Conservation (phyloP, 2,329 filamentous ascomycete genomes). For the Rutstroemia sp. region DNA sequence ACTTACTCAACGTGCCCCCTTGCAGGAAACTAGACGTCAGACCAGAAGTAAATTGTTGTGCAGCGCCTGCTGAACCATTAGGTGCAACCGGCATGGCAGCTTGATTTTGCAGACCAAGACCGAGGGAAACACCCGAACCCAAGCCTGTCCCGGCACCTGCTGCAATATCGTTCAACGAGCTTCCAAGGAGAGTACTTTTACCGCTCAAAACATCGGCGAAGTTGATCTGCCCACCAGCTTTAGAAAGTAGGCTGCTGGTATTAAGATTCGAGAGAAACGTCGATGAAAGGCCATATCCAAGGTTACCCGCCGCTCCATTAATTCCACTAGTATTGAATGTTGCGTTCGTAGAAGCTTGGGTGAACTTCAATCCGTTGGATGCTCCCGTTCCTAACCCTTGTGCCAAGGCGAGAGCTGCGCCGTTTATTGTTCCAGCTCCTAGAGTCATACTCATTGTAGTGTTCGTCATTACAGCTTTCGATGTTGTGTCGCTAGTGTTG, state of each 20-base stretch:
- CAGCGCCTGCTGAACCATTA: not conserved
- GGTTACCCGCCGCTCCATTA: constrained; percentile 10
- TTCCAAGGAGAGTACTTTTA: not conserved
- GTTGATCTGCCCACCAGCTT: not conserved
- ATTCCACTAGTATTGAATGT: constrained; percentile 8
- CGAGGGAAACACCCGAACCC: not conserved
- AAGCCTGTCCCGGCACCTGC: not conserved
- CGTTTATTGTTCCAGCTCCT: not conserved
- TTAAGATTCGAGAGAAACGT: constrained; percentile 2
- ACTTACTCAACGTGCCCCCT: constrained; percentile 28
- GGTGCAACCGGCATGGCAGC: not conserved
- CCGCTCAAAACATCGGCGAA: not conserved
- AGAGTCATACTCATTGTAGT: not conserved
- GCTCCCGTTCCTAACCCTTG: constrained; percentile 13
- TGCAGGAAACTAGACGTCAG: constrained; percentile 29
- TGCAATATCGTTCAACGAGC: not conserved
- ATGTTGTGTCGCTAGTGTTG: not conserved
- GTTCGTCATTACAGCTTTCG: not conserved
- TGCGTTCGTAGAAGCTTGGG: not conserved
- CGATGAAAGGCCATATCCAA: constrained; percentile 9
- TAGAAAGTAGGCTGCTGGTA: not conserved
- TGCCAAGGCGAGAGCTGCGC: constrained; percentile 3
- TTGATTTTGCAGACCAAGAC: not conserved
- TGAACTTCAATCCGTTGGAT: constrained; percentile 8
- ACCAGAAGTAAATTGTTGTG: constrained; percentile 21